Evolutionary conservation across 257 asterid species (phyloP).

Genomic region (Przewalskia tangutica): DNA sequence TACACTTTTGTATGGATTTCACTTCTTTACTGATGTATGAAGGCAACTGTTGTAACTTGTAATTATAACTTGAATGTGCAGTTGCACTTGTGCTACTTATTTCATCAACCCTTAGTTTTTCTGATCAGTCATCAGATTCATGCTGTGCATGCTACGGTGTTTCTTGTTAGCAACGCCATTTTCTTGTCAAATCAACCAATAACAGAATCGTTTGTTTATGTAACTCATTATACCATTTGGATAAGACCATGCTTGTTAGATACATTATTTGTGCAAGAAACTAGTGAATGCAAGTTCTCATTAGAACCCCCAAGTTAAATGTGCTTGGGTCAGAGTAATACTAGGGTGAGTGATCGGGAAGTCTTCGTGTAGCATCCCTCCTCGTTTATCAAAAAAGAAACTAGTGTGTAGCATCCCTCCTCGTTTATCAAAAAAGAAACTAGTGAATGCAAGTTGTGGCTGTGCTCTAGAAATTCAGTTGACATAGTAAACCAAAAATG

Average conservation of each 20-base stretch:
- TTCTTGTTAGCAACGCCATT: neutral
- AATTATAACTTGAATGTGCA: neutral
- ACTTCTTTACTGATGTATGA: neutral
- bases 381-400: too few species aligned
- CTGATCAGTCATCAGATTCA: neutral
- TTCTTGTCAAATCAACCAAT: neutral
- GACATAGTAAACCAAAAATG: neutral
- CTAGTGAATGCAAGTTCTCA: too few species aligned
- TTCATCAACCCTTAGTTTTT: neutral
- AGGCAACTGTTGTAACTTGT: neutral
- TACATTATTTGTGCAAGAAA: neutral
- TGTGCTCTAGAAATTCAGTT: neutral
- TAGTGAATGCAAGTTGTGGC: neutral
- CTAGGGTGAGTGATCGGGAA: too few species aligned
- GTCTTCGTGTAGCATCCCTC: too few species aligned
- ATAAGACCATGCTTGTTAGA: neutral
- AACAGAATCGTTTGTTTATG: neutral
- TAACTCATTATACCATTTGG: neutral
- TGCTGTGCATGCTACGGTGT: neutral
- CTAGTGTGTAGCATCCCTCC: neutral
- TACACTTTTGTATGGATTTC: slow-evolving; percentile 7
- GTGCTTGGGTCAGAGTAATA: too few species aligned
- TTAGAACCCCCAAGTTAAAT: too few species aligned
- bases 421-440: too few species aligned
- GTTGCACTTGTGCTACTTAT: neutral